phyloP scores from a whole-genome alignment of 352 stramenopile species.

The Blastocystis sp. region DNA sequence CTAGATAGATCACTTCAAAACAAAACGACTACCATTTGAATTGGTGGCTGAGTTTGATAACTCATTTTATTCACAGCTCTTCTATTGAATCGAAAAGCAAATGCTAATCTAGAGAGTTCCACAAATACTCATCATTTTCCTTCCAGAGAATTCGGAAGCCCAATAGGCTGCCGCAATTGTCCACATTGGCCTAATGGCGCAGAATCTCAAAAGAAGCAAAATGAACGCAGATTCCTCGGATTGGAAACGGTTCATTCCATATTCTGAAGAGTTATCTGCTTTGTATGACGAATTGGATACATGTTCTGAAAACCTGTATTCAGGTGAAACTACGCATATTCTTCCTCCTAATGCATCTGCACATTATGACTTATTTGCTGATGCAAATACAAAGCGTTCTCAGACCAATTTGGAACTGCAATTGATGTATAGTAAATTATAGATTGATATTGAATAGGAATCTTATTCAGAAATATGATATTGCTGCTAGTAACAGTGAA shows the following conservation, averaged over 20 bases:
- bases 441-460: neutral
- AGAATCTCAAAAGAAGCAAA: neutral
- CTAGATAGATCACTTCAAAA: neutral
- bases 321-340: neutral
- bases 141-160: too few relatives aligned
- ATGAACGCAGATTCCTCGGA: constrained; percentile 53
- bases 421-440: neutral
- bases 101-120: too few relatives aligned
- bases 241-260: constrained; percentile 44
- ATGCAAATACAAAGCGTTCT: too few relatives aligned
- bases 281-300: constrained; percentile 39
- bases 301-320: neutral
- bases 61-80: too few relatives aligned
- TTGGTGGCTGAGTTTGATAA: too few relatives aligned
- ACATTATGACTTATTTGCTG: neutral
- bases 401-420: neutral
- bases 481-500: neutral
- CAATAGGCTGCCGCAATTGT: too few relatives aligned
- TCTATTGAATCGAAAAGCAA: too few relatives aligned
- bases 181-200: too few relatives aligned
- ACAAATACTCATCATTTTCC: too few relatives aligned
- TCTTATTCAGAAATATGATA: neutral
- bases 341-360: neutral
- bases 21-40: neutral
- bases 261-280: constrained; percentile 5